Evolutionary conservation across 176 grass and related monocot species (phyloP), one percentile per base, ranked within the genome.

Genomic region (Phoenix roebelenii): DNA sequence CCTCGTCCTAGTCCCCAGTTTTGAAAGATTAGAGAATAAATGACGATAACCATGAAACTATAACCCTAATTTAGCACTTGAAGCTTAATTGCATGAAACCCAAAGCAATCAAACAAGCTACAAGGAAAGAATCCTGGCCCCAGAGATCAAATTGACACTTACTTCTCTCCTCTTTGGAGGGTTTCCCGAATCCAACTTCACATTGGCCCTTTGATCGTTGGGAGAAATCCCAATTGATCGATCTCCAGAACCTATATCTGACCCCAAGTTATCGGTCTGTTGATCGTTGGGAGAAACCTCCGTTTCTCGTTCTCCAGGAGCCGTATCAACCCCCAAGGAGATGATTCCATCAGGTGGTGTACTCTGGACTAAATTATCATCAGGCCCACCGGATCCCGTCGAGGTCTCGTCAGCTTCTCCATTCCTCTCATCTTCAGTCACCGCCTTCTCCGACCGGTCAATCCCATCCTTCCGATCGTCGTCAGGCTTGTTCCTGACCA

Each of bases 91-190:
- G 30, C 30, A 35, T 18, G 44, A 6, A 74, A 35, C 3, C 58
- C 10, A 39, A 39, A 39, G 7, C 35, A 39, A 39, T 39, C 35
- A 39, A 39, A 39, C 35, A 39, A 39, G 35, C 12, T 12, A 39
- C 35, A 39, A 12, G 5, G 5, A 7, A 35, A 1, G 35, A 39
- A 39, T 12, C 30, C 5, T 35, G 35, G 22, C 49, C 4, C 10
- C 16, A 15, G 20, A 75, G 2, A 52, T 59, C 29, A 28, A 16
- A 18, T 52, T 22, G 25, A 44, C 22, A 55, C 25, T 79, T 56
- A 83, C 77, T 29, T 60, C 28, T 60, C 64, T 78, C 65, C 19
- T 74, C 52, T 32, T 32, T 57, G 32, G 54, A 5, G 32, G 56
- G 15, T 84, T 55, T 20, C 0, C 59, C 15, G 25, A 48, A 50